Evolutionary conservation across 176 grass and related monocot genomes (phyloP), one percentile per base, ranked within the genome.

Genomic region (Tillandsia fasciculata): DNA sequence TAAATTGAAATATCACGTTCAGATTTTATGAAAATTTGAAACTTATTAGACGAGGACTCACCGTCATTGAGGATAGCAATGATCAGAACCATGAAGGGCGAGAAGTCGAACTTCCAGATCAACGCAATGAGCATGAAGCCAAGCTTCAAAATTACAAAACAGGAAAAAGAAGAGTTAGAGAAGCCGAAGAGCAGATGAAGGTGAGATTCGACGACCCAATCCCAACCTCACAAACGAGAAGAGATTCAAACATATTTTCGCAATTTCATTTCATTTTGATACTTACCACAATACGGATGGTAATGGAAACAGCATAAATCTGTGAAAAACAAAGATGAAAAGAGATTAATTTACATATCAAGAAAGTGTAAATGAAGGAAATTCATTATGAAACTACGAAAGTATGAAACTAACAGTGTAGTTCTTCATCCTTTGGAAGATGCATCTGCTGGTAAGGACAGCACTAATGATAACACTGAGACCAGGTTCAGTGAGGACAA

Each of bases 361-460:
- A 20, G 14, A 18, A 18, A 59, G 10, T 14, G 15, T 20, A 22
- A 59, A 59, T 9, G 20, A 59, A 59, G 20, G 56, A 59, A 59
- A 9, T 33, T 33, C 29, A 59, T 20, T 17, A 3, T 59, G 15
- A 9, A 59, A 13, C 7, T 22, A 59, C 1, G 54, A 17, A 22
- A 1, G 54, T 8, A 59, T 29, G 22, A 69, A 72, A 73, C 92
- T 83, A 48, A 96, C 92, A 2, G 92, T 96, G 65, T 96, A 96
- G 53, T 96, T 96, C 78, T 96, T 96, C 92, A 96, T 96, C 81
- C 92, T 92, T 73, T 96, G 92, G 76, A 96, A 96, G 76, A 96
- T 96, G 79, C 88, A 91, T 82, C 92, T 83, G 73, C 92, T 96
- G 56, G 92, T 96, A 68, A 96, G 88, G 12, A 96, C 92, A 76